phyloP scores from a whole-genome alignment of 306 rosid genomes.

The Cicer pinnatifidum region DNA sequence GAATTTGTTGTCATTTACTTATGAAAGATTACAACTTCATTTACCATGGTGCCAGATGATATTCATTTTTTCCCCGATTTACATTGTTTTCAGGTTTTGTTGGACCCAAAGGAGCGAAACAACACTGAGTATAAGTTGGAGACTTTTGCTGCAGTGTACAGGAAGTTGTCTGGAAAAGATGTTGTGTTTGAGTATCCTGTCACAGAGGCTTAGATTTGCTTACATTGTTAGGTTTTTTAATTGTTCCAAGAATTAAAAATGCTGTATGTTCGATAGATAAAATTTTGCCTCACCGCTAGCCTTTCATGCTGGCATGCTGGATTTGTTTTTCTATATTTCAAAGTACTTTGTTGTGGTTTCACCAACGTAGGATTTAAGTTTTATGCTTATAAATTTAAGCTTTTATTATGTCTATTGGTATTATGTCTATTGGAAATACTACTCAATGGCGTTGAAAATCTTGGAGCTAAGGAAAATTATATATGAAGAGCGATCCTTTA shows the following conservation, averaged over 20 bases:
- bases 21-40: too few species aligned
- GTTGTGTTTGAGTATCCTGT: constrained; percentile 83
- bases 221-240: constrained; percentile 5
- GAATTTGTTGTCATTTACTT: too few species aligned
- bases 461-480: background rate
- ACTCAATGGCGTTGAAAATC: too few species aligned
- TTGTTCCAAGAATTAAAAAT: constrained; percentile 20
- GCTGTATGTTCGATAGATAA: constrained; percentile 13
- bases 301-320: constrained; percentile 25
- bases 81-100: constrained; percentile 57
- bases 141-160: constrained; percentile 79
- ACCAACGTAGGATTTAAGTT: constrained; percentile 3
- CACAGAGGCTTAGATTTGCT: constrained; percentile 57
- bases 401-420: background rate
- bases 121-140: constrained; percentile 93
- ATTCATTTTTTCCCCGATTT: background rate
- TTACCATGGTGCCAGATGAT: background rate
- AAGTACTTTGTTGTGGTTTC: background rate
- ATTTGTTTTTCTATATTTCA: background rate
- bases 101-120: constrained; percentile 89
- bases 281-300: constrained; percentile 41
- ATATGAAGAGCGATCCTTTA: background rate
- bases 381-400: background rate
- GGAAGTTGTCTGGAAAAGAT: constrained; percentile 90
- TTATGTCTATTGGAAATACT: background rate